Evolutionary conservation across 176 grass and related monocot genomes (phyloP).

Genomic region (Rhynchospora breviuscula): DNA sequence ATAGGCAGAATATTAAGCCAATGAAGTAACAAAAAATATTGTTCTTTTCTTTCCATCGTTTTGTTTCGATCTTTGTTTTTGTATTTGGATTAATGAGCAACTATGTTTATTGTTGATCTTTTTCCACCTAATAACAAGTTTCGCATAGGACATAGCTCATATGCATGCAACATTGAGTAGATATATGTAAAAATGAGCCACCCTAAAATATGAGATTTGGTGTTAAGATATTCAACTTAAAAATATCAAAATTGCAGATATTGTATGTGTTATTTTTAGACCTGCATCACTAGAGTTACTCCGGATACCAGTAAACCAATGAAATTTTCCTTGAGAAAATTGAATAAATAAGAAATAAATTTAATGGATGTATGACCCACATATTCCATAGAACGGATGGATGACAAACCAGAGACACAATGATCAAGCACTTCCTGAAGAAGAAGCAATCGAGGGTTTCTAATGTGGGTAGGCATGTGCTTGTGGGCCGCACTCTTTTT

Average conservation of each 20-base stretch:
- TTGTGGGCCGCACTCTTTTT: constrained; percentile 79
- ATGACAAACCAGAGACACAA: constrained; percentile 44
- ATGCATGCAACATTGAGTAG: not conserved
- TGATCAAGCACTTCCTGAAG: constrained; percentile 45
- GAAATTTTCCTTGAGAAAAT: not conserved
- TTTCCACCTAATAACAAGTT: not conserved
- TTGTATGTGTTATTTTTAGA: not conserved
- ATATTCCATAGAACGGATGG: constrained; percentile 68
- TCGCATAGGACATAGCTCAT: not conserved
- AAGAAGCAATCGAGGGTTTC: constrained; percentile 55
- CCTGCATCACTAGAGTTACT: not conserved
- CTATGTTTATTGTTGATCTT: not conserved
- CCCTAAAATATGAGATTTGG: not conserved
- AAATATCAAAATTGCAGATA: not conserved
- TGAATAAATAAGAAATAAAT: not conserved
- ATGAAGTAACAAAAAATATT: not conserved
- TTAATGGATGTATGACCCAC: constrained; percentile 21
- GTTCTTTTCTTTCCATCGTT: not conserved
- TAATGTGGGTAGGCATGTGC: constrained; percentile 52
- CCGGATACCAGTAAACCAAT: not conserved
- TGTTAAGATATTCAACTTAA: not conserved
- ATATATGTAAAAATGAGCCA: not conserved
- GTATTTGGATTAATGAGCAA: not conserved
- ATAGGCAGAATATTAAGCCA: not conserved
- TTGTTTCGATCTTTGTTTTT: not conserved